Evolutionary conservation across 2,329 filamentous ascomycete species (phyloP).

Genomic region (Tolypocladium ovalisporum): DNA sequence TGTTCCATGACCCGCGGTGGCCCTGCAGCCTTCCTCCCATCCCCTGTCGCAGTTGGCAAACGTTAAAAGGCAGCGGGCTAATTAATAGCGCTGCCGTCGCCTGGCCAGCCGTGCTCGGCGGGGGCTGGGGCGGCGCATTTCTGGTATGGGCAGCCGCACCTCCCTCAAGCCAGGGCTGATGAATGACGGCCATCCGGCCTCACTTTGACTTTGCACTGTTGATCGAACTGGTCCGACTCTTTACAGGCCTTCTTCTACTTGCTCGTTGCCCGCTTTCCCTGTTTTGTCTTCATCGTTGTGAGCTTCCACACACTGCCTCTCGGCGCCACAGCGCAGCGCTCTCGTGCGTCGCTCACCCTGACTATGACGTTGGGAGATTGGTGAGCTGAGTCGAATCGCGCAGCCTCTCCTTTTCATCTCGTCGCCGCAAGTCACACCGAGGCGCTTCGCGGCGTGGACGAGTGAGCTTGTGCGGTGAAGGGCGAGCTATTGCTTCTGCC

Average conservation of each 20-base stretch:
- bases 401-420: neutral
- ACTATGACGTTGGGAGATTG: neutral
- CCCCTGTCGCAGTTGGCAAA: neutral
- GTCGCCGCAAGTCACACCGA: neutral
- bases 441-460: neutral
- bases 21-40: neutral
- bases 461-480: neutral
- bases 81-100: too few relatives aligned
- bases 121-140: slow-evolving; percentile 8
- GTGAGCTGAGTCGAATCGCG: neutral
- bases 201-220: neutral
- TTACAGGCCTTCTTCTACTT: neutral
- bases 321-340: neutral
- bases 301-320: neutral
- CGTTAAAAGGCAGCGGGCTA: too few relatives aligned
- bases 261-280: neutral
- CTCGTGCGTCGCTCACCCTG: neutral
- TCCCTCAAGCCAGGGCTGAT: neutral
- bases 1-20: neutral
- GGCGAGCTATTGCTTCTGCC: too few relatives aligned
- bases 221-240: neutral
- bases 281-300: neutral
- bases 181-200: neutral
- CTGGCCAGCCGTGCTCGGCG: slow-evolving; percentile 13
- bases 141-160: neutral